Evolutionary conservation across 2,329 filamentous ascomycete genomes (phyloP), one percentile per base, ranked within the genome.

Genomic region (Stachybotrys elegans): DNA sequence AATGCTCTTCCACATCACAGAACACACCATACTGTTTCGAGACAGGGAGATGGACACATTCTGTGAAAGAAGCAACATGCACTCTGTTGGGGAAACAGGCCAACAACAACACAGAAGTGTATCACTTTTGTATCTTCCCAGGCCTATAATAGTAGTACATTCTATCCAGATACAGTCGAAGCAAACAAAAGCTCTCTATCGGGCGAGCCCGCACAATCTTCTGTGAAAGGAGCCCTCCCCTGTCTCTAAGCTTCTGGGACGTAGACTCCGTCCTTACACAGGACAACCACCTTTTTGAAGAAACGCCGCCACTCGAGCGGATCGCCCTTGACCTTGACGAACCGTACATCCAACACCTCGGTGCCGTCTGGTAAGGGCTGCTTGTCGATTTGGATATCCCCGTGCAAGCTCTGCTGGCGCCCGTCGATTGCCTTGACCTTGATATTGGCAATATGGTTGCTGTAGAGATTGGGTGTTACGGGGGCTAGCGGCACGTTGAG

Each of bases 251-350:
- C 48, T 38, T 72, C 68, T 3, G 69, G 68, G 46, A 70, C 64
- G 61, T 82, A 87, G 36, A 97, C 84, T 8, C 82, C 89, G 60
- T 95, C 89, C 59, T 88, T 88, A 68, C 91, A 94, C 48, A 92
- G 72, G 50, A 94, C 74, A 22, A 88, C 88, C n/a, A 96, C 79
- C 65, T 89, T 91, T 69, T 98, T 98, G 74, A 98, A 98, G 62
- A 98, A 89, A 25, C 93, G 75, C 48, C 93, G 80, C 93, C 94
- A 98, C 70, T 97, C 92, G 40, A 98, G 69, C 5, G 93, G 93
- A 70, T 98, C 93, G 6, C 93, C 93, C 69, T 95, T 96, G 43
- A 88, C 78, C 69, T 98, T 98, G 52, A 94, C 79, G 61, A 98
- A 97, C 42, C 89, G 78, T 22, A 96, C 87, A 63, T 96, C 91